Base-by-base conservation (phyloP, 2,329 filamentous ascomycete genomes). In the Trichoderma koningii region DNA sequence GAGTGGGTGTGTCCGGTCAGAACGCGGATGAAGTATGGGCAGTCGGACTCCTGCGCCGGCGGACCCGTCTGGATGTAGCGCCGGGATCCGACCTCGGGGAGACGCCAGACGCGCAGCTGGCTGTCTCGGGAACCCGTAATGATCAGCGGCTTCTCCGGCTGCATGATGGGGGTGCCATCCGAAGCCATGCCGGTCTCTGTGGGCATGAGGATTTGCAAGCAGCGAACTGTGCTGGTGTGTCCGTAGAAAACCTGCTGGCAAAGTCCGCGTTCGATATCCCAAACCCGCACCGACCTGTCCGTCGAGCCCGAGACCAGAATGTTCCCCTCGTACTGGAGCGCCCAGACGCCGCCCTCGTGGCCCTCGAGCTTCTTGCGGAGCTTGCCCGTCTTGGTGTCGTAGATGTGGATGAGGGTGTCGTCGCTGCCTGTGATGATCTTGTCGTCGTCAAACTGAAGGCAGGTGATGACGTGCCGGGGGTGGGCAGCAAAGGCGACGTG, bases 361-460 rank as follows among this genome's bases (percentile, higher is more conserved):
- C 95, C 95, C 72, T 93, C 89, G 2, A 99, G 86, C 68, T 90
- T 92, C 73, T 88, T 92, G 55, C 91, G 87, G 42, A 97, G 79
- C 69, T 90, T 90, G 66, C 95, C 95, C 0, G 93, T 97, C 78
- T 95, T 96, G 14, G 95, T 98, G 74, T 98, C 93, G 76, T 98
- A 99, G 38, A 99, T 93, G 72, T 99, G 93, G 72, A 99, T 99
- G 68, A 97, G 89, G 4, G 93, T 97, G 74, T 99, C 95, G 75
- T 99, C 95, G 73, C 94, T 98, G 28, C 95, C 95, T 1, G 95
- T 99, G 70, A 99, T 85, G 70, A 99, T 97, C 78, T 98, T 98
- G 81, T 99, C 93, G 55, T 93, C 91, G 73, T 99, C 95, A 72
- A 99, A 99, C 75, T 99, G 93, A 62, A 99, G 83, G 74, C 95